Evolutionary conservation across 495 filamentous ascomycete species (phyloP).

Genomic region (Trichoderma parareesei): DNA sequence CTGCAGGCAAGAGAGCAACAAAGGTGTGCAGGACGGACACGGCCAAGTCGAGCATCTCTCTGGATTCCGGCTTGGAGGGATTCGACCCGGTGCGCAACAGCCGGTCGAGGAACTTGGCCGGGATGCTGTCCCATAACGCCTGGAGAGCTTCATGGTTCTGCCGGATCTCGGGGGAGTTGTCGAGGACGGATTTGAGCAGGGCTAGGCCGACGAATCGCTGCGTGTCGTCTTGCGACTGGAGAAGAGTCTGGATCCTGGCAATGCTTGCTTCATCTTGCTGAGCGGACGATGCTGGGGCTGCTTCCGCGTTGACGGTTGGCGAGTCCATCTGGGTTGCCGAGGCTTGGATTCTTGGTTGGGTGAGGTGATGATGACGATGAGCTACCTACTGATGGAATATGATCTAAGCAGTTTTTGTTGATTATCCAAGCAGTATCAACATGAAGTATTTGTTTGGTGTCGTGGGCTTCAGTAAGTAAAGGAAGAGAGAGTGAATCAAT

Average conservation of each 20-base stretch:
- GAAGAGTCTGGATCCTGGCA: slow-evolving; percentile 36
- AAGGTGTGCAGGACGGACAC: slow-evolving; percentile 55
- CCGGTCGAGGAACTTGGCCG: slow-evolving; percentile 51
- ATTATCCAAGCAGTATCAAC: not conserved
- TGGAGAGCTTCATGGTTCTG: slow-evolving; percentile 27
- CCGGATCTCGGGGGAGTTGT: slow-evolving; percentile 41
- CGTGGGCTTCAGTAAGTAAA: not conserved
- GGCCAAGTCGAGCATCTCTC: slow-evolving; percentile 53
- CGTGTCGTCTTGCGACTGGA: slow-evolving; percentile 53
- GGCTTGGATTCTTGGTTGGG: not conserved
- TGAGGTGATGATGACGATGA: not conserved
- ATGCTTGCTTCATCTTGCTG: slow-evolving; percentile 16
- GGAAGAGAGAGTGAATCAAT: not conserved
- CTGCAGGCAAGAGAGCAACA: slow-evolving; percentile 39
- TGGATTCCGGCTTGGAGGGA: slow-evolving; percentile 29
- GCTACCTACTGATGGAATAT: not conserved
- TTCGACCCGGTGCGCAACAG: slow-evolving; percentile 43
- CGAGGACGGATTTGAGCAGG: slow-evolving; percentile 50
- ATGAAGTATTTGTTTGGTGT: not conserved
- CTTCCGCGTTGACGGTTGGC: not conserved
- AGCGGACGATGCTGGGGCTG: not conserved
- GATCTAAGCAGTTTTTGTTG: not conserved
- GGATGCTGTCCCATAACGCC: slow-evolving; percentile 46
- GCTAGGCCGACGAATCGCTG: slow-evolving; percentile 59
- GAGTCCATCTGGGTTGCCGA: not conserved